Base-by-base conservation (phyloP, 2,329 filamentous ascomycete species). In the Periconia sp. region DNA sequence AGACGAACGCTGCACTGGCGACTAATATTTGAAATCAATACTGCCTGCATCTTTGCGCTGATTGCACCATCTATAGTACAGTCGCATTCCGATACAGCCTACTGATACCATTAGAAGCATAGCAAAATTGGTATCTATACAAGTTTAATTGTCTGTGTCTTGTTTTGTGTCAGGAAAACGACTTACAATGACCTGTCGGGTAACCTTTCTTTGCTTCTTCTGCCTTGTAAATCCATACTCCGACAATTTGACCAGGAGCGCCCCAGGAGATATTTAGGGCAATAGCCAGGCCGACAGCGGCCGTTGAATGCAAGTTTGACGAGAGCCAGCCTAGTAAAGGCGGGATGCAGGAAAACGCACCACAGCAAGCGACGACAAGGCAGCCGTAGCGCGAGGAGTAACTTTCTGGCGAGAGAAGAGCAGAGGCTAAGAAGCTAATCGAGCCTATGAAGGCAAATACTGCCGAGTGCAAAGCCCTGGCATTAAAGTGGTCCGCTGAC, bases 141-240 rank as follows among this genome's bases (percentile, higher is more conserved):
- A n/a, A n/a, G n/a, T n/a, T n/a, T n/a, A n/a, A n/a, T n/a, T n/a
- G n/a, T n/a, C n/a, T n/a, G n/a, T n/a, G n/a, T n/a, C n/a, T n/a
- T n/a, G n/a, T n/a, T n/a, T n/a, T n/a, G n/a, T n/a, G n/a, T n/a
- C n/a, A n/a, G n/a, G n/a, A n/a, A n/a, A n/a, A n/a, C n/a, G n/a
- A n/a, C n/a, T n/a, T n/a, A n/a, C 84, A 89, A 65, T 90, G 87
- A 0, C 88, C 88, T 0, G 86, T 90, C 0, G 86, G 86, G 66
- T 88, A 90, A 0, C 88, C 87, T 10, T 61, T 72, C 19, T 74
- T 69, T 17, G 79, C 81, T 69, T 91, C 85, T 11, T 82, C 74
- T 1, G 82, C 77, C 64, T 87, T 87, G 73, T 90, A 90, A 56
- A 89, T 90, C 86, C 86, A 91, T 1, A 89, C 85, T 0, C 87